Conservation (phyloP, 2,329 filamentous ascomycete genomes). For the Orbilia quercus region DNA sequence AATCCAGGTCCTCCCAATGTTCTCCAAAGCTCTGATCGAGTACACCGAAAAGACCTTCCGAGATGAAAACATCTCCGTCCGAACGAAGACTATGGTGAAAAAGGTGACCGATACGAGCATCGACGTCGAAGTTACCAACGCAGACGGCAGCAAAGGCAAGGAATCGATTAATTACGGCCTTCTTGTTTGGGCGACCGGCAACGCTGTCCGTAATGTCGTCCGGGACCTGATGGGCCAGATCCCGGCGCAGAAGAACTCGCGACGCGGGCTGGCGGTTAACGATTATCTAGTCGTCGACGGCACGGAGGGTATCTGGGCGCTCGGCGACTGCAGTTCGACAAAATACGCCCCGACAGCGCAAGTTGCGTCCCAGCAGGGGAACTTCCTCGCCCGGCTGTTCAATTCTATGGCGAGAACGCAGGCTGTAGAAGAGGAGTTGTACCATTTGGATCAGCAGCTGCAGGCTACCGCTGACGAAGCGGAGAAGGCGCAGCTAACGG, state of each 20-base stretch:
- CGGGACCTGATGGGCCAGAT: constrained; percentile 92
- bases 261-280: constrained; percentile 94
- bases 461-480: constrained; percentile 74
- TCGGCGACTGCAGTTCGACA: constrained; percentile 95
- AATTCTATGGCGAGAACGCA: constrained; percentile 99
- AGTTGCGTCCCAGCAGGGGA: constrained; percentile 94
- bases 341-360: constrained; percentile 98
- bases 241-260: constrained; percentile 92
- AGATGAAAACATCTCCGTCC: constrained; percentile 97
- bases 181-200: constrained; percentile 97
- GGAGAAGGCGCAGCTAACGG: constrained; percentile 70
- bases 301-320: constrained; percentile 95
- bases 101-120: constrained; percentile 92
- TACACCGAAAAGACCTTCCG: constrained; percentile 99
- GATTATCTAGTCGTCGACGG: constrained; percentile 99
- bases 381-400: constrained; percentile 93
- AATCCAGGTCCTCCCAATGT: constrained; percentile 81
- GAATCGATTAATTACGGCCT: constrained; percentile 92
- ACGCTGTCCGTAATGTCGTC: constrained; percentile 88
- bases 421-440: constrained; percentile 79
- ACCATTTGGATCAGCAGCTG: constrained; percentile 73
- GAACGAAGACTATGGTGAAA: constrained; percentile 99
- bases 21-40: constrained; percentile 98
- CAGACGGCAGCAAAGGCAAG: constrained; percentile 84
- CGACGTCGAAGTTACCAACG: constrained; percentile 83